Base-by-base conservation (phyloP, 2,329 filamentous ascomycete genomes). In the Hypoxylon sp. region DNA sequence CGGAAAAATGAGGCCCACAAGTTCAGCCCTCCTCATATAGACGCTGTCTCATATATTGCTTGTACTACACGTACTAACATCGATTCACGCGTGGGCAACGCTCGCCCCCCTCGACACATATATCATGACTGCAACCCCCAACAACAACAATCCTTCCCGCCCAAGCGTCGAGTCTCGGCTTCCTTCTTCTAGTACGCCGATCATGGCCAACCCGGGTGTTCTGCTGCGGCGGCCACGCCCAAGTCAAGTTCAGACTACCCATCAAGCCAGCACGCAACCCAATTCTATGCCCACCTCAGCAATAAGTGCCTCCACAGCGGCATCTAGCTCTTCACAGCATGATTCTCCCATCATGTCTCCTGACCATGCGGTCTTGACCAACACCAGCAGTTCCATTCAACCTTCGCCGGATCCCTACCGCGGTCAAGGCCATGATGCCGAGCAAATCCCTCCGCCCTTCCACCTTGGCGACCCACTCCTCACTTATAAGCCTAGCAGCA, bases 391-490 rank as follows among this genome's bases (percentile, higher is more conserved):
- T 76, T 92, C 90, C 8, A 80, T 91, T 62, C 89, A 91, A 75
- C 85, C 85, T 2, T 92, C 91, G 0, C 91, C 91, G 4, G 91
- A 93, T 72, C 84, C 85, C 51, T 82, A 86, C 58, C 84, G 85
- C 17, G 86, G 85, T 42, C 83, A 85, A 67, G 86, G 86, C 37
- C 83, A 85, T 68, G 86, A 87, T 47, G 80, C 85, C 60, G 88
- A 88, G 57, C 80, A 84, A 35, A 83, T 83, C 57, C 77, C 84
- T 2, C 80, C 86, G 10, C 87, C 86, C 60, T 88, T 94, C 68
- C 87, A 92, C 75, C 86, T 96, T 48, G 92, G 92, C 35, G 93
- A 95, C 72, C 85, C 92, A n/a, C 83, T 92, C 50, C 81, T 93
- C 69, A 82, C 85, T 59, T 84, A 83, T 71, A 86, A 87, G 72